Base-by-base conservation (phyloP, 305 asterid species). In the Withania somnifera region DNA sequence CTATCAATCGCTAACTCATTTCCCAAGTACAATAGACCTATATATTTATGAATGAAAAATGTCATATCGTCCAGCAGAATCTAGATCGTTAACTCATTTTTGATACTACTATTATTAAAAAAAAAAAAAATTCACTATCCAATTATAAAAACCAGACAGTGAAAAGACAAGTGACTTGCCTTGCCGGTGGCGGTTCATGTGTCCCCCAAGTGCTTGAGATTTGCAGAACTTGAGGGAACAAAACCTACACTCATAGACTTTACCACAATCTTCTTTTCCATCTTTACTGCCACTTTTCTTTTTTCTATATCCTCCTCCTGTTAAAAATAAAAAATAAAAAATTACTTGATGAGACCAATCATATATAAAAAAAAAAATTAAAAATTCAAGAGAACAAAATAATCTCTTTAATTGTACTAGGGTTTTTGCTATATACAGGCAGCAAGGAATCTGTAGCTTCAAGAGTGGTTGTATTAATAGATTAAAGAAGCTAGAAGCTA, bases 161-260 rank as follows among this genome's bases (percentile, higher is more conserved):
- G 81, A 81, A 71, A 77, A 69, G 81, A 78, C 11, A 52, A 73
- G 40, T 64, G 34, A 69, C 83, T 60, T 83, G 87, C 99, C 99
- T 92, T 94, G 98, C 87, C 99, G 97, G 85, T 95, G 99, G 94
- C 99, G 98, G 84, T 95, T 95, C 99, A 95, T 95, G 88, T 95
- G 99, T 83, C 99, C 99, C 34, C 99, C 99, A 20, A 95, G 98
- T 80, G 99, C 99, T 92, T 95, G 99, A 77, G 98, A 96, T 85
- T 96, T 96, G 97, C 98, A 91, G 89, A 96, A 96, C 88, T 96
- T 96, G 84, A 96, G 98, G 89, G 99, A 94, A 86, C 99, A 96
- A 86, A 96, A 96, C 87, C 99, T 96, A 95, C 99, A 96, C 64
- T 96, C 95, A 50, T 96, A 93, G 81, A 94, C 93, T 91, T 96